Evolutionary conservation across 2,329 filamentous ascomycete species (phyloP), one percentile per base, ranked within the genome.

Genomic region (Claviceps paspali): DNA sequence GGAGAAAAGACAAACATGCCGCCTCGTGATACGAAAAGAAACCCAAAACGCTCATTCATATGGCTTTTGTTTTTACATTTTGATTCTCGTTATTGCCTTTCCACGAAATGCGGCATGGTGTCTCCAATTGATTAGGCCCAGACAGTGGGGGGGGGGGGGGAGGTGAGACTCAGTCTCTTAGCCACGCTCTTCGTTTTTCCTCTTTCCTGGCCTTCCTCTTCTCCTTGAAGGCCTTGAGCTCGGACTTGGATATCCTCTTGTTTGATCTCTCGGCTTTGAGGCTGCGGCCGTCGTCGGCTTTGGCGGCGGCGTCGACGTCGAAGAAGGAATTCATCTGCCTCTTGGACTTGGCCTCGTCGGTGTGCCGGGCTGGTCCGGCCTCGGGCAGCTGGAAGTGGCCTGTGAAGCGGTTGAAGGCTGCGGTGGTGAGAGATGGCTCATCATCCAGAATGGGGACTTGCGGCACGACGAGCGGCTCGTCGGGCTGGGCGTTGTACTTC

Each of bases 281-380:
- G 52, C 87, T 95, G 41, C 80, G 74, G 2, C 91, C 91, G 49
- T 94, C 80, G 52, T 98, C 87, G 40, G 75, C 74, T 53, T 93
- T 95, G 4, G 87, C 88, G 3, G 86, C 87, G 4, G 86, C 83
- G 56, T 96, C 87, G 30, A 95, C 87, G 54, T 98, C 88, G 56
- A 96, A 98, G 61, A 80, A 96, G 29, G 86, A 83, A 52, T 83
- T 82, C 81, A 96, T 82, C 62, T 96, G 91, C 31, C 91, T 70
- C 36, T 68, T 70, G 42, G 80, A 80, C 67, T 94, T 95, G 52
- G 84, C 82, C 53, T 92, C 85, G 51, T 94, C 86, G 47, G 76
- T 81, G 63, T 87, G 81, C 36, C 78, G 73, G 37, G 91, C 84
- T 2, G 83, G 75, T 3, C 71, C 78, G 44, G 78, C 64, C 9